These are phyloP conservation scores for Agarophyton chilense DNA, from an alignment of 23 red algal genomes.

Conservation along the genomic window DNA sequence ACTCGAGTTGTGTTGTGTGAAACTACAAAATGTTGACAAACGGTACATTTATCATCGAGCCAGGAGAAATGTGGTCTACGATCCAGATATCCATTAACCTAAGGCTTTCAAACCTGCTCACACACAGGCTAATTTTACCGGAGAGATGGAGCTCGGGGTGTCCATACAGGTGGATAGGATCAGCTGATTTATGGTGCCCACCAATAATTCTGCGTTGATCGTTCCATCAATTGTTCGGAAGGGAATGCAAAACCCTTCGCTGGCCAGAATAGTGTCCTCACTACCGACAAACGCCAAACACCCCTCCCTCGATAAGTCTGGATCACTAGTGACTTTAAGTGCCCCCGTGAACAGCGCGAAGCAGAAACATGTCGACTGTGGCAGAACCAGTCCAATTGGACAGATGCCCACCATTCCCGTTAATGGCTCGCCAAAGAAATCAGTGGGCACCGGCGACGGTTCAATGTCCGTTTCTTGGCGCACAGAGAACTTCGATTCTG, in stretches of 20 bases:
- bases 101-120: too few relatives aligned
- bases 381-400: not conserved
- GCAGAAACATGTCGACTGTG: not conserved
- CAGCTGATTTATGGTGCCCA: not conserved
- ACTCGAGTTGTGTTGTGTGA: too few relatives aligned
- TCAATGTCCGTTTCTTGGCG: too few relatives aligned
- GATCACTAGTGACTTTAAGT: not conserved
- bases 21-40: too few relatives aligned
- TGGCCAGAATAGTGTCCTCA: not conserved
- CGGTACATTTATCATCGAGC: too few relatives aligned
- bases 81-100: too few relatives aligned
- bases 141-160: not conserved
- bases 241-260: not conserved
- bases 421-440: too few relatives aligned
- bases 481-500: too few relatives aligned
- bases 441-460: too few relatives aligned
- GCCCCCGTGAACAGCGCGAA: not conserved
- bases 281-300: not conserved
- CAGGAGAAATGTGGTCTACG: too few relatives aligned
- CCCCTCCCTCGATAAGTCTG: not conserved
- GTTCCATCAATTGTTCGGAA: not conserved
- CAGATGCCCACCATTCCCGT: not conserved
- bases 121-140: not conserved
- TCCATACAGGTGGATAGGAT: not conserved
- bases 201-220: not conserved